A percentile compares a stretch with the other conserved stretches of the same genome.
phyloP scores from a whole-genome alignment of 345 rosid genomes.

The Gossypium australe region DNA sequence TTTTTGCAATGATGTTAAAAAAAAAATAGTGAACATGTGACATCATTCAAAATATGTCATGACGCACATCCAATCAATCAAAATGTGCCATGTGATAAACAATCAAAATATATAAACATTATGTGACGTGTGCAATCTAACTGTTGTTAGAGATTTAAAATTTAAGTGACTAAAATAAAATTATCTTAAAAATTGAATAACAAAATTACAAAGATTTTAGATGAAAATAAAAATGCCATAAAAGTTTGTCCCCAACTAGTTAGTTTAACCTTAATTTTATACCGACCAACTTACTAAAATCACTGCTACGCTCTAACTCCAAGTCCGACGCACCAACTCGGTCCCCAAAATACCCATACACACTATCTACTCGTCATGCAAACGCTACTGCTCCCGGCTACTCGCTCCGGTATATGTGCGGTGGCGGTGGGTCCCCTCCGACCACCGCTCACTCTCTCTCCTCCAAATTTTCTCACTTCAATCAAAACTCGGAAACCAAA shows the following conservation, averaged over 20 bases:
- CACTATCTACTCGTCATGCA: slow-evolving; percentile 32
- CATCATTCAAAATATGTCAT: too few relatives aligned
- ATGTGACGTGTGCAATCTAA: fast-evolving
- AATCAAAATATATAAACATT: too few relatives aligned
- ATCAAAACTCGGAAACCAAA: slow-evolving; percentile 20
- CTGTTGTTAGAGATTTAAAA: fast-evolving
- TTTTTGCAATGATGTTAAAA: too few relatives aligned
- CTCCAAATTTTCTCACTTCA: slow-evolving; percentile 18
- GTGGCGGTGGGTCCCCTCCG: slow-evolving; percentile 23
- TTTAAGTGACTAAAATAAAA: too few relatives aligned
- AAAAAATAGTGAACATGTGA: too few relatives aligned
- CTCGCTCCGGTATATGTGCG: slow-evolving; percentile 27
- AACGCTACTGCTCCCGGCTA: slow-evolving; percentile 51
- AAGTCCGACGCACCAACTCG: not conserved
- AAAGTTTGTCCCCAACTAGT: too few relatives aligned
- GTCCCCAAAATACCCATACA: not conserved
- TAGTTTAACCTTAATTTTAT: too few relatives aligned
- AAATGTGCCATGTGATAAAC: too few relatives aligned
- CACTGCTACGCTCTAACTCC: not conserved
- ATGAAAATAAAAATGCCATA: too few relatives aligned
- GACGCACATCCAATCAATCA: too few relatives aligned
- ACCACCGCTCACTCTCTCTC: slow-evolving; percentile 5
- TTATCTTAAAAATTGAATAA: too few relatives aligned
- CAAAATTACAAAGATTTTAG: too few relatives aligned
- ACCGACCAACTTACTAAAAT: not conserved